Evolutionary conservation across 2,329 filamentous ascomycete species (phyloP).

Genomic region (Zasmidium citrigriseum): DNA sequence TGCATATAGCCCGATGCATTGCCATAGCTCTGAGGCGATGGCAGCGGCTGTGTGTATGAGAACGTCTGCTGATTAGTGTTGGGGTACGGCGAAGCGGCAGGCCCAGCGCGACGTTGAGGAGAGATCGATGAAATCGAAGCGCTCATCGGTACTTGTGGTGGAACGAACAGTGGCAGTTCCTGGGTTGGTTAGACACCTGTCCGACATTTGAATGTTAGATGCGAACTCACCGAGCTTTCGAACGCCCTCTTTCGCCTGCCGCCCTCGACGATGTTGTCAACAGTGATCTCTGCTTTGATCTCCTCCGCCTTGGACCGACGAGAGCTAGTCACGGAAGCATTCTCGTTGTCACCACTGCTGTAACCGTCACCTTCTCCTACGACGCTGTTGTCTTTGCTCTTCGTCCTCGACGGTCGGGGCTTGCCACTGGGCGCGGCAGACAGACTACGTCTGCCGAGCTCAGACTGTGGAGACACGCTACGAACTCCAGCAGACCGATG

Average conservation of each 20-base stretch:
- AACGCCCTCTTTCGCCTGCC: slow-evolving; percentile 89
- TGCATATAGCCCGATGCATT: slow-evolving; percentile 21
- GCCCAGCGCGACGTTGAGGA: slow-evolving; percentile 79
- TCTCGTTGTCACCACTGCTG: slow-evolving; percentile 82
- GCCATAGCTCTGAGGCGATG: slow-evolving; percentile 79
- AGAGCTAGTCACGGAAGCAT: slow-evolving; percentile 69
- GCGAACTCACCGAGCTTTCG: slow-evolving; percentile 87
- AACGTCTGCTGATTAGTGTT: slow-evolving; percentile 78
- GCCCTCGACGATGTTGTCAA: slow-evolving; percentile 97
- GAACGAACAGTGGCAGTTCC: slow-evolving; percentile 94
- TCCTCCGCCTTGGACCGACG: slow-evolving; percentile 79
- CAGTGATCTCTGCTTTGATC: slow-evolving; percentile 93
- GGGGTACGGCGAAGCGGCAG: slow-evolving; percentile 71
- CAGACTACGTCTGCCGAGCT: slow-evolving; percentile 72
- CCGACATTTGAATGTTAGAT: neutral
- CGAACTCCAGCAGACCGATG: slow-evolving; percentile 73
- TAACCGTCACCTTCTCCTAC: slow-evolving; percentile 69
- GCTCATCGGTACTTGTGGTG: slow-evolving; percentile 87
- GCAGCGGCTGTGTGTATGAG: slow-evolving; percentile 72
- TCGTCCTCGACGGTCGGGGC: slow-evolving; percentile 56
- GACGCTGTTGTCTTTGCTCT: slow-evolving; percentile 54
- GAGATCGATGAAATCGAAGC: slow-evolving; percentile 98
- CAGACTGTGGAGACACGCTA: slow-evolving; percentile 72
- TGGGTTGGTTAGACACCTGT: slow-evolving; percentile 41
- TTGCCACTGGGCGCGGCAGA: slow-evolving; percentile 67